Conservation (phyloP, 768 basidiomycete genomes). For the Paxillus involutus region DNA sequence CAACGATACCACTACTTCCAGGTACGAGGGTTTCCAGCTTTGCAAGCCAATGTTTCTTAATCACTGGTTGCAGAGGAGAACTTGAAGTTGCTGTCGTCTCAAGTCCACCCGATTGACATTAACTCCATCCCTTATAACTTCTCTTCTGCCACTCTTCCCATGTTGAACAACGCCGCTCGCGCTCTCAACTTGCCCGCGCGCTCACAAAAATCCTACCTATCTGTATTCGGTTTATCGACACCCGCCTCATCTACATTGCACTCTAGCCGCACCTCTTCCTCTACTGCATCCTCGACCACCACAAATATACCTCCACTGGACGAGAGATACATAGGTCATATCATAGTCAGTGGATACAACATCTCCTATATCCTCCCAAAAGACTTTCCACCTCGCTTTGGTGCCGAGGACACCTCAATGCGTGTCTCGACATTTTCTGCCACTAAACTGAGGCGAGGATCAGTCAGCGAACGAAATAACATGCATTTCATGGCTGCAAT, state of each 20-base stretch:
- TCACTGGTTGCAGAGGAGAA: slow-evolving; percentile 61
- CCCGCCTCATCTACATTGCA: slow-evolving; percentile 30
- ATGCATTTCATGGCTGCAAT: slow-evolving; percentile 82
- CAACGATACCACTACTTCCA: slow-evolving; percentile 69
- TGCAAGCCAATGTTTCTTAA: neutral
- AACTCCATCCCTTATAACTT: slow-evolving; percentile 76
- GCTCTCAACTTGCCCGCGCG: slow-evolving; percentile 66
- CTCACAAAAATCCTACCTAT: slow-evolving; percentile 57
- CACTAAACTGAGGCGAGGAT: slow-evolving; percentile 46
- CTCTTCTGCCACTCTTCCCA: slow-evolving; percentile 58
- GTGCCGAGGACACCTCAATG: slow-evolving; percentile 18
- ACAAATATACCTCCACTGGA: slow-evolving; percentile 50
- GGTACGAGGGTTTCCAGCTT: slow-evolving; percentile 39
- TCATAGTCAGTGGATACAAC: slow-evolving; percentile 74
- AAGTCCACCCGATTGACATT: slow-evolving; percentile 74
- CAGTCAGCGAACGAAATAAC: slow-evolving; percentile 54
- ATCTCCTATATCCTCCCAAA: slow-evolving; percentile 77
- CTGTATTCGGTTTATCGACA: slow-evolving; percentile 48
- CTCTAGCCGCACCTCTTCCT: slow-evolving; percentile 38
- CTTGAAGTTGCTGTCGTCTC: slow-evolving; percentile 68
- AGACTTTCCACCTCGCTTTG: slow-evolving; percentile 46
- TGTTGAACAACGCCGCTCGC: slow-evolving; percentile 66
- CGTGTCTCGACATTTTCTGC: slow-evolving; percentile 25
- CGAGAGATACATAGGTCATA: slow-evolving; percentile 67
- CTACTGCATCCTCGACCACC: slow-evolving; percentile 28